Evolutionary conservation across 2,329 filamentous ascomycete genomes (phyloP).

Genomic region (Dactylellina leptospora): DNA sequence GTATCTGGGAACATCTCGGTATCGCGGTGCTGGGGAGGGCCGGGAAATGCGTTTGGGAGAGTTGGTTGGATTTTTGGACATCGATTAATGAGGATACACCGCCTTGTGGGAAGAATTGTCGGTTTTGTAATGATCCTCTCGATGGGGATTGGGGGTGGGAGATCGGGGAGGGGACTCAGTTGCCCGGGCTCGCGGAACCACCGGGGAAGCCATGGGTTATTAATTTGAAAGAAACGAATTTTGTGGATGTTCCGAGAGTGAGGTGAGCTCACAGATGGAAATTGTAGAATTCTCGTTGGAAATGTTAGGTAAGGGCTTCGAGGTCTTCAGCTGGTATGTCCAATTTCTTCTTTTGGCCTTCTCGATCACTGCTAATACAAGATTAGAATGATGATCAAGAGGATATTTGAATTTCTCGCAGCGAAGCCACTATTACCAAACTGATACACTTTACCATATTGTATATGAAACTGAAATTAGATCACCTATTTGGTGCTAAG

Average conservation of each 20-base stretch:
- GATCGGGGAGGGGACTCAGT: background rate
- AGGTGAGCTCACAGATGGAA: no score
- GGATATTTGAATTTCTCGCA: no score
- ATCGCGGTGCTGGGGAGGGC: constrained; percentile 2
- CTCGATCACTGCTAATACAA: no score
- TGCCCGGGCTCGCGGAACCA: background rate
- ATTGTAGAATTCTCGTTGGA: no score
- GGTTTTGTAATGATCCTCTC: background rate
- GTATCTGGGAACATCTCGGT: constrained; percentile 24
- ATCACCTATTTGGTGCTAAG: no score
- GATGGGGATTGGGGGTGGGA: background rate
- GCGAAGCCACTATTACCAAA: no score
- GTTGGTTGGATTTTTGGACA: background rate
- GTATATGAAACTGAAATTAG: no score
- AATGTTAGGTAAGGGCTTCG: no score
- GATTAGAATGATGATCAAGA: no score
- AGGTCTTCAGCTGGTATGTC: no score
- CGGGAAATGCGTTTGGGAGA: background rate
- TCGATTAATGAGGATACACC: background rate
- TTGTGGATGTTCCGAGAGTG: background rate
- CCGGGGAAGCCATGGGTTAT: constrained; percentile 4
- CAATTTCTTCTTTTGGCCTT: no score
- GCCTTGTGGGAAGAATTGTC: background rate
- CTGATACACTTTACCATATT: no score
- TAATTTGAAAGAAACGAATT: constrained; percentile 7